Evolutionary conservation across 352 stramenopile species (phyloP).

Genomic region (Phytopythium boreale): DNA sequence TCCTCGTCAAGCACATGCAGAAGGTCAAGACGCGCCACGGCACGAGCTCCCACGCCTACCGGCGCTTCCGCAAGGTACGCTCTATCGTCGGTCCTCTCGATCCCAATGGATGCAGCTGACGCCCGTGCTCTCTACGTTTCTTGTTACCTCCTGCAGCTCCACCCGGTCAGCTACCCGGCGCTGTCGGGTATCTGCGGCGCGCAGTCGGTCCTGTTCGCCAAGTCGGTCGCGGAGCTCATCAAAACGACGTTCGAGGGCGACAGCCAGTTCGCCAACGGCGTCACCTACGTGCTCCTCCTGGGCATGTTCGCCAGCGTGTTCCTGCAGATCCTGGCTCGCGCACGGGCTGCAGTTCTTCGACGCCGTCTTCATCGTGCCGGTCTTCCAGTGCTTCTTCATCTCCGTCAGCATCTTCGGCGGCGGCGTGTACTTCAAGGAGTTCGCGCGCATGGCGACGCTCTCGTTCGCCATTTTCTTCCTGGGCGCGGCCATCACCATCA

Average conservation of each 20-base stretch:
- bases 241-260: slow-evolving; percentile 75
- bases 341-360: slow-evolving; percentile 80
- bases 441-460: slow-evolving; percentile 46
- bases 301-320: slow-evolving; percentile 82
- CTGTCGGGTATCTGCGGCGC: slow-evolving; percentile 75
- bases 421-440: slow-evolving; percentile 89
- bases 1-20: slow-evolving; percentile 46
- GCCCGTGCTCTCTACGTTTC: neutral
- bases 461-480: slow-evolving; percentile 70
- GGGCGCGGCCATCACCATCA: slow-evolving; percentile 64
- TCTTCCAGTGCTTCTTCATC: slow-evolving; percentile 91
- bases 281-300: slow-evolving; percentile 78
- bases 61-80: slow-evolving; percentile 37
- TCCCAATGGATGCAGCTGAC: neutral
- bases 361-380: slow-evolving; percentile 81
- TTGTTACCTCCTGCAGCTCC: slow-evolving; percentile 20
- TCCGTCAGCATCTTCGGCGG: slow-evolving; percentile 87
- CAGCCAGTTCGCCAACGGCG: slow-evolving; percentile 66
- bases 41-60: slow-evolving; percentile 44
- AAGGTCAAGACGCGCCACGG: slow-evolving; percentile 33
- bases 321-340: slow-evolving; percentile 87
- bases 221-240: slow-evolving; percentile 77
- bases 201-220: slow-evolving; percentile 81
- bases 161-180: slow-evolving; percentile 69
- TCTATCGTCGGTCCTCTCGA: neutral